Percentiles rank a stretch among this genome's conserved stretches.
Evolutionary conservation across 2,329 filamentous ascomycete species (phyloP).

Genomic region (Ophiostoma populinum): DNA sequence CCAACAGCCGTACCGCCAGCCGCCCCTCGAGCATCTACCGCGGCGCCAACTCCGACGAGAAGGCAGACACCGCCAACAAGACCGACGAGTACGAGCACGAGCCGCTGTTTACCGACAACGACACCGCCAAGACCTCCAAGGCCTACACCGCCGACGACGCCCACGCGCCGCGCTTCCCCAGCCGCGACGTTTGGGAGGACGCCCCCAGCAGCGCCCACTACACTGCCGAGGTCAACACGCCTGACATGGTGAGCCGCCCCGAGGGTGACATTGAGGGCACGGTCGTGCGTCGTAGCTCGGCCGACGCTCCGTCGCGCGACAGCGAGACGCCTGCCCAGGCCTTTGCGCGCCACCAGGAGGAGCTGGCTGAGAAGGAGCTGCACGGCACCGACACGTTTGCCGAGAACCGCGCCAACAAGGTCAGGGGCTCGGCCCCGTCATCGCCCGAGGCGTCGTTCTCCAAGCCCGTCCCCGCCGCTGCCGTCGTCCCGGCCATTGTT

Average conservation of each 20-base stretch:
- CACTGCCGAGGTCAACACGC: conserved; percentile 69
- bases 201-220: conserved; percentile 69
- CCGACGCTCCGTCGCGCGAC: conserved; percentile 20
- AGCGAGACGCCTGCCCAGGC: conserved; percentile 41
- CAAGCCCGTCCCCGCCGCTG: not conserved
- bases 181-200: conserved; percentile 95
- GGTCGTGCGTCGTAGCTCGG: conserved; percentile 10
- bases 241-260: conserved; percentile 32
- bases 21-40: conserved; percentile 10
- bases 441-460: too few relatives aligned
- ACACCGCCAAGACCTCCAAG: conserved; percentile 22
- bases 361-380: conserved; percentile 36
- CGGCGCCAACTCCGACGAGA: conserved; percentile 33
- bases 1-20: conserved; percentile 32
- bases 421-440: conserved; percentile 29
- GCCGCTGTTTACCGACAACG: conserved; percentile 71
- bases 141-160: conserved; percentile 33
- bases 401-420: conserved; percentile 27
- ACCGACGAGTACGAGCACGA: conserved; percentile 92
- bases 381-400: conserved; percentile 8
- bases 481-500: too few relatives aligned
- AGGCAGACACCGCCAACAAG: conserved; percentile 46
- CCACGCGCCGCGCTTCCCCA: conserved; percentile 59
- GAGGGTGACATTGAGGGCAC: conserved; percentile 14
- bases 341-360: conserved; percentile 49